Conservation (phyloP, 2,329 filamentous ascomycete species). For the Emmonsiellopsis sp. region DNA sequence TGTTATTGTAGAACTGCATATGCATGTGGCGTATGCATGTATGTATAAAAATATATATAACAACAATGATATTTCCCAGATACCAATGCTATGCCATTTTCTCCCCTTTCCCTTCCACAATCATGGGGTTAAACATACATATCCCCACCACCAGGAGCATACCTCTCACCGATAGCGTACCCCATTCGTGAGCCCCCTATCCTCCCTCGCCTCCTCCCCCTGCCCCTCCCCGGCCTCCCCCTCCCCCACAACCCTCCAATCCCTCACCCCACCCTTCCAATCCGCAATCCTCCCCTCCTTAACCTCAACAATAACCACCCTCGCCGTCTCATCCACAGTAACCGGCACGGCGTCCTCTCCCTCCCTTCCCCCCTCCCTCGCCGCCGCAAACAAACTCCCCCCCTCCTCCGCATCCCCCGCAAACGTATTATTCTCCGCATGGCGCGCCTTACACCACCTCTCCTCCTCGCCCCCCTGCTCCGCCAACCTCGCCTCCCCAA, state of each 20-base stretch:
- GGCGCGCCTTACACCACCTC: conserved; percentile 68
- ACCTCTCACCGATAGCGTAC: not conserved
- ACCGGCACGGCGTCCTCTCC: conserved; percentile 51
- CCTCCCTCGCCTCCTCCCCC: conserved; percentile 5
- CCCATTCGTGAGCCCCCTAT: not conserved
- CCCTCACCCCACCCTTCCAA: conserved; percentile 87
- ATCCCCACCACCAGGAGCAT: not conserved
- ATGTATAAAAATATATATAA: too few species aligned
- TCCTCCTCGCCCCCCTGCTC: conserved; percentile 70
- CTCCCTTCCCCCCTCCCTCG: conserved; percentile 16
- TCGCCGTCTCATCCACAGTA: conserved; percentile 55
- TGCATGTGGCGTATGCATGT: too few species aligned
- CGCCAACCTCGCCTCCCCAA: conserved; percentile 71
- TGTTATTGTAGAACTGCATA: too few species aligned
- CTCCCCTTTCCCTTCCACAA: too few species aligned
- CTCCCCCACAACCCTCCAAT: conserved; percentile 49
- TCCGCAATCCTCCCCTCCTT: conserved; percentile 80
- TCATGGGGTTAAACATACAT: not conserved
- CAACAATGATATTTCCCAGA: too few species aligned
- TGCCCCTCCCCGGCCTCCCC: not conserved
- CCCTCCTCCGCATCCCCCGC: conserved; percentile 44
- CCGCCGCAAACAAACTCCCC: conserved; percentile 32
- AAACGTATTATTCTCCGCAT: conserved; percentile 89
- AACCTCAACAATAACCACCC: conserved; percentile 79
- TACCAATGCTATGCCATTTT: too few species aligned